Conservation (phyloP, 352 stramenopile genomes). For the Globisporangium rhizosaccharum region DNA sequence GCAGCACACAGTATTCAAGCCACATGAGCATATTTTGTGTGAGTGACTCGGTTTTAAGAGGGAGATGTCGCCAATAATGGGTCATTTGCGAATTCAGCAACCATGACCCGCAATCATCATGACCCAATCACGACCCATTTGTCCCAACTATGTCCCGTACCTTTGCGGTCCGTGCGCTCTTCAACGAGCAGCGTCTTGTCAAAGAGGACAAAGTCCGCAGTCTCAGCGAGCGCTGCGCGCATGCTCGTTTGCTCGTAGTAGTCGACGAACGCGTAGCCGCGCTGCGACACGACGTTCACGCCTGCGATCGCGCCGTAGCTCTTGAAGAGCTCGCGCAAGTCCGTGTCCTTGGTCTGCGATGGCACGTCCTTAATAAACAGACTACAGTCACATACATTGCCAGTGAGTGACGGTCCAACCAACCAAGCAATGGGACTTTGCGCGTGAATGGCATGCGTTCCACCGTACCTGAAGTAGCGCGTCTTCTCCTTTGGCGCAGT, state of each 20-base stretch:
- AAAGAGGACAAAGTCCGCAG: slow-evolving; percentile 59
- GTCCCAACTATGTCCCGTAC: slow-evolving; percentile 12
- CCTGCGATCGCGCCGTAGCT: slow-evolving; percentile 67
- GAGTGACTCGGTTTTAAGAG: no score
- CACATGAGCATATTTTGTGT: not conserved
- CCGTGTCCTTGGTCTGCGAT: slow-evolving; percentile 58
- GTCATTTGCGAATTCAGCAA: no score
- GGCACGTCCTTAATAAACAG: slow-evolving; percentile 80
- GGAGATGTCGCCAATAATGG: no score
- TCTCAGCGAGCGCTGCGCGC: slow-evolving; percentile 61
- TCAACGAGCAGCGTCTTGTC: slow-evolving; percentile 75
- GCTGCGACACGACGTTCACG: slow-evolving; percentile 48
- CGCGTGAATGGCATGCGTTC: not conserved
- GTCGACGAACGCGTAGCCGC: slow-evolving; percentile 83
- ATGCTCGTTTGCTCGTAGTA: slow-evolving; percentile 75
- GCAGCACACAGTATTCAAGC: not conserved
- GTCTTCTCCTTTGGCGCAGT: slow-evolving; percentile 46
- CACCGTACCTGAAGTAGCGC: slow-evolving; percentile 31
- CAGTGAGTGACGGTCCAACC: not conserved
- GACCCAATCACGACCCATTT: not conserved
- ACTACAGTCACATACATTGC: slow-evolving; percentile 19
- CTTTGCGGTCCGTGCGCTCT: slow-evolving; percentile 73
- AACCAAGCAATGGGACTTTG: no score
- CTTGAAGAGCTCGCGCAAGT: slow-evolving; percentile 80
- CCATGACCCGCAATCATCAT: not conserved